Evolutionary conservation across 306 rosid species (phyloP), one percentile per base, ranked within the genome.

Genomic region (Lathyrus oleraceus): DNA sequence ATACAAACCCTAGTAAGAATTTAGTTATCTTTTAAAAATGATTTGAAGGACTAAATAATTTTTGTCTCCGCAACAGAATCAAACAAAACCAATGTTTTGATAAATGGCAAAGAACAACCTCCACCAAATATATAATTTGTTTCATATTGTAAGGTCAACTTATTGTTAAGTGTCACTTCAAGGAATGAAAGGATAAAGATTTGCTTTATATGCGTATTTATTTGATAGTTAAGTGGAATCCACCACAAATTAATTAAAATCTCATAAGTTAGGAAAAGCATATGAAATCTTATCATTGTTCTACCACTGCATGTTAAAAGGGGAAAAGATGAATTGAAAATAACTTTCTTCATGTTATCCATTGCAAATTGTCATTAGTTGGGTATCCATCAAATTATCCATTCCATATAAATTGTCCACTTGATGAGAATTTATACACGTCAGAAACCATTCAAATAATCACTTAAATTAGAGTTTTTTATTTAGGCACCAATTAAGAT

Each of bases 221-320:
- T 16, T 38, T 61, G 47, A 23, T 53, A 10, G 51, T 39, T 25
- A 38, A 68, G 57, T 74, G 76, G 83, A 79, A 79, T 74, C 72
- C 76, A 54, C 43, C 3, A 23, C 35, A 54, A 63, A 53, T 20
- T 10, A 63, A 53, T 20, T 20, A 53, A 19, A 54, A 27, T 16
- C 76, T 35, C 10, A 7, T 5, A 57, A 48, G 45, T 68, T 63
- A 38, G 73, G 76, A 56, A 75, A 80, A 75, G 73, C 76, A 70
- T 62, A 8, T 27, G 40, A 64, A 17, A 64, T 45, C 6, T 32
- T 60, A 44, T 74, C 48, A 49, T 28, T 79, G 68, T 47, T 52
- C 11, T 10, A 65, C 61, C 82, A 49, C 35, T 57, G 49, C 70
- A 38, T 16, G 52, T 49, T 53, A 20, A 47, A 35, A 14, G 21